These are phyloP conservation scores for Carex kokanica DNA, from an alignment of 176 grass and related monocot species.

Conservation along the genomic window DNA sequence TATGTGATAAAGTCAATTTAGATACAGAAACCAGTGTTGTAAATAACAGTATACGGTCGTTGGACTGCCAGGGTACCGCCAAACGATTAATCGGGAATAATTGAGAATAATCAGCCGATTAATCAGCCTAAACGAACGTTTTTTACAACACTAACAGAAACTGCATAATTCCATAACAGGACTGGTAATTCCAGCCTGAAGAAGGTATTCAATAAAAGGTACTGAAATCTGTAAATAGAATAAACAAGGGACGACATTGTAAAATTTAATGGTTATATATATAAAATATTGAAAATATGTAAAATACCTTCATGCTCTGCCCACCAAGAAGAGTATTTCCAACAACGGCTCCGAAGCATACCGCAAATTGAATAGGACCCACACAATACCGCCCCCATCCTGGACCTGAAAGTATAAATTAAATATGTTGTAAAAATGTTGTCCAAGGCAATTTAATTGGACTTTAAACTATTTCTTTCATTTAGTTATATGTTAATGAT, in stretches of 20 bases:
- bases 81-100: too few species aligned
- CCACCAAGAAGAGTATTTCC: constrained; percentile 61
- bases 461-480: background rate
- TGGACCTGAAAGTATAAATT: constrained; percentile 31
- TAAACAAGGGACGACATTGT: background rate
- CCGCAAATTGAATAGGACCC: constrained; percentile 76
- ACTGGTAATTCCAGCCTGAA: background rate
- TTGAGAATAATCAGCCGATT: too few species aligned
- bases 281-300: background rate
- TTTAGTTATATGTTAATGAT: background rate
- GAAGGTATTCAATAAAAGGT: background rate
- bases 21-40: too few species aligned
- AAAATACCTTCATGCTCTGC: constrained; percentile 78
- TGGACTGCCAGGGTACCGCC: too few species aligned
- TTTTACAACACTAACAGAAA: too few species aligned
- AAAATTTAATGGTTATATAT: background rate
- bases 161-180: background rate
- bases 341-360: constrained; percentile 80
- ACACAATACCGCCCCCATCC: constrained; percentile 75
- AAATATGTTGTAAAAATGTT: background rate
- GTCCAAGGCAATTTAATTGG: background rate
- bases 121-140: too few species aligned
- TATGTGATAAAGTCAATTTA: background rate
- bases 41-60: too few species aligned
- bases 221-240: constrained; percentile 7